phyloP scores from a whole-genome alignment of 768 basidiomycete genomes.

The Amanita exitialis region DNA sequence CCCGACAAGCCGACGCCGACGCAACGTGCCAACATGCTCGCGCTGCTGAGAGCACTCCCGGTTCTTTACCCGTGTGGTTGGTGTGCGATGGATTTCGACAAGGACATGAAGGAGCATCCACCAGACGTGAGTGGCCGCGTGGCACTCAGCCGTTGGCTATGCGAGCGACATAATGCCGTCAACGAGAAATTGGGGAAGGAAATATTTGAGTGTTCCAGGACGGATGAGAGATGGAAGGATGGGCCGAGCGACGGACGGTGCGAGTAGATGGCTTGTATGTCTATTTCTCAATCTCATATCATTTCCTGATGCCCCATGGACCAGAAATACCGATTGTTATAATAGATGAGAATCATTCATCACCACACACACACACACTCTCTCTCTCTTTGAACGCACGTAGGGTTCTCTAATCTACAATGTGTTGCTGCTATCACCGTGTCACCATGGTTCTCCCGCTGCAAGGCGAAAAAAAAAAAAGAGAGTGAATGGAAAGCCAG shows the following conservation, averaged over 20 bases:
- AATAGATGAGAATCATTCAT: background rate
- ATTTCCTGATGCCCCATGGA: background rate
- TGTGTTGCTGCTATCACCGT: slow-evolving; percentile 25
- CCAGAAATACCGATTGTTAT: background rate
- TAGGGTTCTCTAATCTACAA: too few species aligned
- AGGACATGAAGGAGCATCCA: slow-evolving; percentile 52
- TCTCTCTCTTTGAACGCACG: too few species aligned
- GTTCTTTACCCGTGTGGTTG: slow-evolving; percentile 80
- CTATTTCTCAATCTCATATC: background rate
- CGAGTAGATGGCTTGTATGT: slow-evolving; percentile 29
- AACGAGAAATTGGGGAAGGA: slow-evolving; percentile 81
- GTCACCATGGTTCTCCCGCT: slow-evolving; percentile 51
- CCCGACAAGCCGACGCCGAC: slow-evolving; percentile 67
- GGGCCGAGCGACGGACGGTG: slow-evolving; percentile 84
- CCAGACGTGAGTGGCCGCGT: slow-evolving; percentile 71
- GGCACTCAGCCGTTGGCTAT: slow-evolving; percentile 76
- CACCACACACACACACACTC: too few species aligned
- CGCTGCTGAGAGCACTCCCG: slow-evolving; percentile 69
- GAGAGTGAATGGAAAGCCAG: slow-evolving; percentile 5
- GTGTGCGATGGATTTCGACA: slow-evolving; percentile 78
- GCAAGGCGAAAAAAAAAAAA: slow-evolving; percentile 6
- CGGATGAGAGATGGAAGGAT: slow-evolving; percentile 88
- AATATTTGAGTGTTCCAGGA: slow-evolving; percentile 70
- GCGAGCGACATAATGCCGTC: slow-evolving; percentile 88
- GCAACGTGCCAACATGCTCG: slow-evolving; percentile 79